These are phyloP conservation scores for Triangularia verruculosa DNA, from an alignment of 2,329 filamentous ascomycete species.

Conservation along the genomic window DNA sequence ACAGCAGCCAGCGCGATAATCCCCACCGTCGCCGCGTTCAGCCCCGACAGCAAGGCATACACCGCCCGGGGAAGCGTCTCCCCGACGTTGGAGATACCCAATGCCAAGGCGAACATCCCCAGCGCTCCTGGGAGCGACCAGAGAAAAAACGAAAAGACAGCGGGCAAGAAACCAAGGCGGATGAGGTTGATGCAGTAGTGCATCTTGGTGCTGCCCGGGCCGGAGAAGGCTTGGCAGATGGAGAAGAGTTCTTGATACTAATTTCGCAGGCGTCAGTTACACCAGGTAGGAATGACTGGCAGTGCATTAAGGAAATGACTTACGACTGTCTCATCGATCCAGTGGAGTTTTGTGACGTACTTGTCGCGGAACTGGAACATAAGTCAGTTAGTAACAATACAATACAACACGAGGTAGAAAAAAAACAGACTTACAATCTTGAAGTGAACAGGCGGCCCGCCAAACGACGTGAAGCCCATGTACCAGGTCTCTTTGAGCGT, in stretches of 20 bases:
- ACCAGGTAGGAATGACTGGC: too few species aligned
- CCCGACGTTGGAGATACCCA: constrained; percentile 61
- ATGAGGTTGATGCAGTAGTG: constrained; percentile 65
- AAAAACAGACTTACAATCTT: constrained; percentile 48
- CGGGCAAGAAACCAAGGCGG: constrained; percentile 56
- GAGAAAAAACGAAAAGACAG: constrained; percentile 57
- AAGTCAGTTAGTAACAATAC: background rate
- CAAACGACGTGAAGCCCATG: constrained; percentile 63
- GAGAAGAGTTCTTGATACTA: constrained; percentile 72
- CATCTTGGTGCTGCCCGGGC: constrained; percentile 70
- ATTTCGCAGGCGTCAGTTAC: background rate
- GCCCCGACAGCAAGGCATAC: constrained; percentile 67
- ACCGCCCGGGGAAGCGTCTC: constrained; percentile 58
- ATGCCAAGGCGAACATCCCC: constrained; percentile 65
- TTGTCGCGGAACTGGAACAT: constrained; percentile 52
- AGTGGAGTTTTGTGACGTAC: constrained; percentile 58
- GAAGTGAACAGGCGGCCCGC: constrained; percentile 68
- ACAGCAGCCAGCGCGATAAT: constrained; percentile 69
- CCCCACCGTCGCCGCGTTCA: constrained; percentile 71
- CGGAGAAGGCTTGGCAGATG: constrained; percentile 64
- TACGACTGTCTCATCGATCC: constrained; percentile 65
- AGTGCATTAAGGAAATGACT: too few species aligned
- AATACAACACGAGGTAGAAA: background rate
- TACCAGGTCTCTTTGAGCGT: constrained; percentile 46
- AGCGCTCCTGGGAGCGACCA: constrained; percentile 71